These are phyloP conservation scores for Pleoardoris graminearum DNA, from an alignment of 2,329 filamentous ascomycete species.

Conservation along the genomic window DNA sequence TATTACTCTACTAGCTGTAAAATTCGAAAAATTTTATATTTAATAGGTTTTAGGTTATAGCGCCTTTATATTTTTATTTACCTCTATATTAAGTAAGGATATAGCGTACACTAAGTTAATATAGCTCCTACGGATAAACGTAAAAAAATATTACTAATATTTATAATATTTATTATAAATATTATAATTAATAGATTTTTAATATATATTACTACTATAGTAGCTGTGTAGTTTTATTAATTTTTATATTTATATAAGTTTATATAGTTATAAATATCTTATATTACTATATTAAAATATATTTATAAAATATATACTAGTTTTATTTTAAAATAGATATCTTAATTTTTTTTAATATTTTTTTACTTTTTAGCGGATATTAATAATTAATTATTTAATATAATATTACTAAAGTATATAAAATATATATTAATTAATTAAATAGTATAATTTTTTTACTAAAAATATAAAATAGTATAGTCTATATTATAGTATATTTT, in stretches of 20 bases:
- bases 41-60: too few relatives aligned
- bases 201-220: constrained; percentile 13
- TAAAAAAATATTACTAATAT: too few relatives aligned
- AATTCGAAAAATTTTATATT: too few relatives aligned
- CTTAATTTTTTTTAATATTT: constrained; percentile 20
- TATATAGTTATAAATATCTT: constrained; percentile 27
- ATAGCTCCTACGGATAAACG: too few relatives aligned
- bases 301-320: constrained; percentile 19
- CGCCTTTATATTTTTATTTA: too few relatives aligned
- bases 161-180: background rate
- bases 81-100: too few relatives aligned
- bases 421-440: constrained; percentile 13
- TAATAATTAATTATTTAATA: constrained; percentile 23
- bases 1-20: too few relatives aligned
- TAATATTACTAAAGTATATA: constrained; percentile 25
- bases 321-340: constrained; percentile 29
- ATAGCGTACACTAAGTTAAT: too few relatives aligned
- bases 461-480: constrained; percentile 4
- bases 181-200: constrained; percentile 11
- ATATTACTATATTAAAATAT: constrained; percentile 21
- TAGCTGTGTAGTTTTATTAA: constrained; percentile 16
- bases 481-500: constrained; percentile 13
- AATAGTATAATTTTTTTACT: constrained; percentile 12
- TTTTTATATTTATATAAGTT: constrained; percentile 25
- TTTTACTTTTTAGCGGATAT: constrained; percentile 17